Percentiles rank a stretch among this genome's conserved stretches.
Conservation (phyloP, 257 asterid species). For the Rhazya stricta region DNA sequence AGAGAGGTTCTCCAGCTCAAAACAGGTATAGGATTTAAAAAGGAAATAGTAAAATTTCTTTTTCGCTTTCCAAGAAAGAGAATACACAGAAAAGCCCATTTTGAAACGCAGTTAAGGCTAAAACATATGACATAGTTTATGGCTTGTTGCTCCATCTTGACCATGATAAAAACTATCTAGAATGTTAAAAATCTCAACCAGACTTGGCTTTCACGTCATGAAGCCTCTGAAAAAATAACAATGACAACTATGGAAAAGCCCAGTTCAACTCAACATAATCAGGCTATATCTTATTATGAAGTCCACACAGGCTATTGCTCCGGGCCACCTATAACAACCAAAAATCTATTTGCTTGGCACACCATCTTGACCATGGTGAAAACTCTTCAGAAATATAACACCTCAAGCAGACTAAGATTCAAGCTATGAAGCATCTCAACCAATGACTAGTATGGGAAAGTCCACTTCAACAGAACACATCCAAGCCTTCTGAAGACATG, state of each 20-base stretch:
- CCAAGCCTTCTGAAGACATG: neutral
- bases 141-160: neutral
- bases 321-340: neutral
- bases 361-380: neutral
- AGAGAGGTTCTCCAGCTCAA: neutral
- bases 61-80: neutral
- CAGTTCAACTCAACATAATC: neutral
- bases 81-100: neutral
- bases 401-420: neutral
- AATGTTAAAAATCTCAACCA: neutral
- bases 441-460: neutral
- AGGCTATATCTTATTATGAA: neutral
- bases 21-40: neutral
- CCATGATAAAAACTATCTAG: neutral
- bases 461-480: neutral
- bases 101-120: neutral
- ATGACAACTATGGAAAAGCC: no score
- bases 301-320: neutral
- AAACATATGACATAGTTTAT: no score
- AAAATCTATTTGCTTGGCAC: neutral
- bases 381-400: neutral
- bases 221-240: neutral
- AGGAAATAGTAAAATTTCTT: neutral
- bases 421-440: neutral
- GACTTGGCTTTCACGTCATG: neutral